Evolutionary conservation across 2,329 filamentous ascomycete species (phyloP).

Genomic region (Trichoderma sp.): DNA sequence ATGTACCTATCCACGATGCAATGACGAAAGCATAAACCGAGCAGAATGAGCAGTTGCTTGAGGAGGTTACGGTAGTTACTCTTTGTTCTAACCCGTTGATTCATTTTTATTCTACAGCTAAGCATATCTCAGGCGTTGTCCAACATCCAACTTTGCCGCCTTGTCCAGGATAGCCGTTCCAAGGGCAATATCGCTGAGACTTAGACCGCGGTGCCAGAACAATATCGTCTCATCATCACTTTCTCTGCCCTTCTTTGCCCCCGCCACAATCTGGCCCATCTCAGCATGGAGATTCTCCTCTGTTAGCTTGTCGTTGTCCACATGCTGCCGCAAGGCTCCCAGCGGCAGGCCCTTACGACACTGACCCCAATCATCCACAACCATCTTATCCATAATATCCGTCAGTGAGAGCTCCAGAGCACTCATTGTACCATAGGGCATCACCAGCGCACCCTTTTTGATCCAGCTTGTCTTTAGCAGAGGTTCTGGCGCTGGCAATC

Average conservation of each 20-base stretch:
- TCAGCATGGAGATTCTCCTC: constrained; percentile 24
- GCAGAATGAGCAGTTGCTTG: not conserved
- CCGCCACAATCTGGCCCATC: constrained; percentile 23
- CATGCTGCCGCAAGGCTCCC: constrained; percentile 24
- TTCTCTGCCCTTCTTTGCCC: constrained; percentile 21
- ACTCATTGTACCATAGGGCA: constrained; percentile 25
- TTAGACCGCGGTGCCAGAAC: constrained; percentile 25
- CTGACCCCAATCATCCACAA: constrained; percentile 25
- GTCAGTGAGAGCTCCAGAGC: constrained; percentile 23
- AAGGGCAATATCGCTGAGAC: constrained; percentile 25
- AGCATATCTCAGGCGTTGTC: constrained; percentile 22
- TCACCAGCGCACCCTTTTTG: constrained; percentile 19
- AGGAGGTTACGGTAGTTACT: not conserved
- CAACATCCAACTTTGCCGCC: constrained; percentile 20
- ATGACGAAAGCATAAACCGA: not conserved
- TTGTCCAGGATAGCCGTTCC: constrained; percentile 22
- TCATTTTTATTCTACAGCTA: not conserved
- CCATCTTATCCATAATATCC: constrained; percentile 24
- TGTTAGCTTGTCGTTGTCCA: constrained; percentile 24
- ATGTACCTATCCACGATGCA: not conserved
- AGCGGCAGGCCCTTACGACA: constrained; percentile 25
- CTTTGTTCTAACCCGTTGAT: not conserved
- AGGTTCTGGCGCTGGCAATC: constrained; percentile 16
- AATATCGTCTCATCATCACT: constrained; percentile 25
- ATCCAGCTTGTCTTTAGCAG: constrained; percentile 21